Conservation (phyloP, 768 basidiomycete species). For the Leccinum arenicola region DNA sequence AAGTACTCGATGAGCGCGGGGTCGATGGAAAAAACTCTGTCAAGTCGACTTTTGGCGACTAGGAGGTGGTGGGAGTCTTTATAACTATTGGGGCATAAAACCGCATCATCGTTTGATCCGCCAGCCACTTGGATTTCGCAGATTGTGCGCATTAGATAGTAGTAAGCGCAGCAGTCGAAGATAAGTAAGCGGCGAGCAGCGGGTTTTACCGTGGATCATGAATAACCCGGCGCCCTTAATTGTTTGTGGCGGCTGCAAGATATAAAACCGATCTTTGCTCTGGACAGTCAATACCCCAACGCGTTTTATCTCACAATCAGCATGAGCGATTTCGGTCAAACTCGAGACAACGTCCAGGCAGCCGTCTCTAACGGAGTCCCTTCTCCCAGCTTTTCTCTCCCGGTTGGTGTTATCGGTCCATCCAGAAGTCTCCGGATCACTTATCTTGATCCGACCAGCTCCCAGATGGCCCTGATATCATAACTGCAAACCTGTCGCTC, state of each 20-base stretch:
- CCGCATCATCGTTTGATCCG: background rate
- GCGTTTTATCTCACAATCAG: background rate
- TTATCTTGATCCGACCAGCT: constrained; percentile 31
- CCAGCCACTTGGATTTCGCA: background rate
- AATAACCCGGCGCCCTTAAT: background rate
- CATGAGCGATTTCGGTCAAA: constrained; percentile 15
- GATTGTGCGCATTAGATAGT: constrained; percentile 2
- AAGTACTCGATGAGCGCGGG: background rate
- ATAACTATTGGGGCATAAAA: background rate
- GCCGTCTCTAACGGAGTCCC: constrained; percentile 42
- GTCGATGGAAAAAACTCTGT: background rate
- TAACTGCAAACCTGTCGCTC: constrained; percentile 47
- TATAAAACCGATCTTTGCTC: background rate
- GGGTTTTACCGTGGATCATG: background rate
- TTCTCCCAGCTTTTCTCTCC: constrained; percentile 38
- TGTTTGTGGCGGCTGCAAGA: background rate
- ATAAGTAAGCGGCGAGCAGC: background rate
- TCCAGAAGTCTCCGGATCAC: background rate
- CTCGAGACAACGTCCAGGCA: constrained; percentile 7
- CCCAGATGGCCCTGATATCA: constrained; percentile 46
- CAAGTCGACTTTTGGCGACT: background rate
- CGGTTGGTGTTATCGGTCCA: constrained; percentile 29
- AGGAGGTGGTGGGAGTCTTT: constrained; percentile 1
- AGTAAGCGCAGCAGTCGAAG: background rate
- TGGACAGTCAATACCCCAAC: background rate